Percentiles rank a stretch among this genome's conserved stretches.
Evolutionary conservation across 1,284 basidiomycete genomes (phyloP).

Genomic region (Coniophora puteana): DNA sequence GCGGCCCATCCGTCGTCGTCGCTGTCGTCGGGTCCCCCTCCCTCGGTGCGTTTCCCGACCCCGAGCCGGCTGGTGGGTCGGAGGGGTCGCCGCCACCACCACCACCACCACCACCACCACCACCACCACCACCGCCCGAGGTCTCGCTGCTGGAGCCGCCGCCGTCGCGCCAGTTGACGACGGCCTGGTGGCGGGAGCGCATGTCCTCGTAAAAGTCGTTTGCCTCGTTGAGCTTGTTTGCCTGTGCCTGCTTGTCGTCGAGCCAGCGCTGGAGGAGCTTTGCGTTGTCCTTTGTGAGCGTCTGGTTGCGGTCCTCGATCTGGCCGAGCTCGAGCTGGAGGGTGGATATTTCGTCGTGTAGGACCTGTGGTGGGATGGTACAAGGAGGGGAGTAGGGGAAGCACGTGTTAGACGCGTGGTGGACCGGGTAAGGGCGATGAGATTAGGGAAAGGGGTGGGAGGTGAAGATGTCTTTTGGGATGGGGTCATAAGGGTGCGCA

Average conservation of each 20-base stretch:
- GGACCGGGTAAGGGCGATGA: not conserved
- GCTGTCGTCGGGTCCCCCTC: conserved; percentile 43
- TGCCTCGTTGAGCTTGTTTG: conserved; percentile 92
- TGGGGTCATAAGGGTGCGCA: too few relatives aligned
- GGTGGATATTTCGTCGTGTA: conserved; percentile 93
- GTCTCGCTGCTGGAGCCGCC: conserved; percentile 22
- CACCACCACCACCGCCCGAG: too few relatives aligned
- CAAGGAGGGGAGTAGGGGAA: too few relatives aligned
- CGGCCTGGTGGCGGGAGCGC: conserved; percentile 62
- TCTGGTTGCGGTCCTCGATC: conserved; percentile 83
- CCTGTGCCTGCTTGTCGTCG: conserved; percentile 90
- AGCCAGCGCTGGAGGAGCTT: conserved; percentile 93
- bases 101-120: conserved; percentile 18
- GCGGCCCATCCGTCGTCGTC: conserved; percentile 69
- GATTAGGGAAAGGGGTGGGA: not conserved
- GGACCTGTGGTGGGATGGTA: conserved; percentile 48
- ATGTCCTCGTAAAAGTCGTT: conserved; percentile 82
- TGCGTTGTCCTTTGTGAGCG: conserved; percentile 89
- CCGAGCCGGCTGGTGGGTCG: conserved; percentile 23
- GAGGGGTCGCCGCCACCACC: too few relatives aligned
- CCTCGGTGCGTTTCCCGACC: conserved; percentile 71
- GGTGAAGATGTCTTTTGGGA: not conserved
- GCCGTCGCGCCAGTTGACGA: conserved; percentile 50
- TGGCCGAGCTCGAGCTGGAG: conserved; percentile 88
- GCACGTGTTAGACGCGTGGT: conserved; percentile 1